Conservation (phyloP, 345 rosid genomes). For the Turritis glabra region DNA sequence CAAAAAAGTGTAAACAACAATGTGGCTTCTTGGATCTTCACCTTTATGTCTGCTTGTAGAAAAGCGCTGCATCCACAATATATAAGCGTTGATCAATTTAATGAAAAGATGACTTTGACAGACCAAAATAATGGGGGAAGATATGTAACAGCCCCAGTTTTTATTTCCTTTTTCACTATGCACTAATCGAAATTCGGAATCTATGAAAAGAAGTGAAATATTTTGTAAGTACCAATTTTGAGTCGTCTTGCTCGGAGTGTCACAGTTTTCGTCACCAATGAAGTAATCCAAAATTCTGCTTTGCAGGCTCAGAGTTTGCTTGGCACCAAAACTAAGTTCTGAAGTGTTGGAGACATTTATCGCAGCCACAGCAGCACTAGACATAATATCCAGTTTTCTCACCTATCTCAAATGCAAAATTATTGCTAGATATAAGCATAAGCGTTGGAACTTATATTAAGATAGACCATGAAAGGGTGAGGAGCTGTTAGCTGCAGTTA, state of each 20-base stretch:
- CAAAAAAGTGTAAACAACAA: constrained; percentile 9
- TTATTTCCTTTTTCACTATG: not conserved
- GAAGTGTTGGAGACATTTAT: constrained; percentile 31
- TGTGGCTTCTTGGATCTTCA: constrained; percentile 37
- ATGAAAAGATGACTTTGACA: not conserved
- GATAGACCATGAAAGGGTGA: constrained; percentile 8
- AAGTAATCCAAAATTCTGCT: constrained; percentile 38
- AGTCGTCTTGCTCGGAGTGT: constrained; percentile 30
- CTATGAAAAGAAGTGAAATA: constrained; percentile 1
- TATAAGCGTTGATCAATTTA: constrained; percentile 37
- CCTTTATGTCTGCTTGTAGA: constrained; percentile 96
- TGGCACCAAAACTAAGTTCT: constrained; percentile 24
- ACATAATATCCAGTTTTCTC: constrained; percentile 43
- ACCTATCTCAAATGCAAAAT: constrained; percentile 34
- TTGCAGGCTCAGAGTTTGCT: constrained; percentile 41
- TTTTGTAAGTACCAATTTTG: constrained; percentile 36
- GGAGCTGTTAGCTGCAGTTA: constrained; percentile 17
- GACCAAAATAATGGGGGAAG: not conserved
- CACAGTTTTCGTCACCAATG: constrained; percentile 38
- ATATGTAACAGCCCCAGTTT: not conserved
- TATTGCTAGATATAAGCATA: constrained; percentile 10
- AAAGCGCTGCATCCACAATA: constrained; percentile 65
- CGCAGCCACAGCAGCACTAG: constrained; percentile 39
- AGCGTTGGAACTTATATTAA: not conserved
- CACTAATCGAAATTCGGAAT: not conserved